Evolutionary conservation across 257 asterid genomes (phyloP), one percentile per base, ranked within the genome.

Genomic region (Jaltomata sinuosa): DNA sequence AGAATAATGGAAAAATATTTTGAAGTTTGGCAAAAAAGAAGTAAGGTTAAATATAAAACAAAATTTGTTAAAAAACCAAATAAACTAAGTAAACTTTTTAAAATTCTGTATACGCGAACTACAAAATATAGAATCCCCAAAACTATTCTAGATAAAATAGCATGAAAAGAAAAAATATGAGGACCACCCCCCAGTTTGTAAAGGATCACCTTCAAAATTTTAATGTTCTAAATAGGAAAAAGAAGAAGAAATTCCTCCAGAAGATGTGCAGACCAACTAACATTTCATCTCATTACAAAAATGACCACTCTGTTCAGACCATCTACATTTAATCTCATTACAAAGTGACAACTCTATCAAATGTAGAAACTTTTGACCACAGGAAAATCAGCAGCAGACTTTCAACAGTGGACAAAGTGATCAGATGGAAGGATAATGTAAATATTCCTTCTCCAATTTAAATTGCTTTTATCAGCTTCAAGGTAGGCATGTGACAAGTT

Each of bases 371-470:
- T 86, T 86, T 59, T 55, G 72, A 90, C 89, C 85, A 90, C 85
- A 89, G 86, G 84, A 85, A 81, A 89, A 88, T 89, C 91, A 90
- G 88, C 82, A 86, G 88, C 91, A 93, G 93, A 90, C 93, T 91
- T 93, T 89, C 81, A 82, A 83, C 64, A 89, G 80, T 84, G 95
- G 91, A 85, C 80, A 88, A 89, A 90, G 84, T 87, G 86, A 87
- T 88, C 90, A 84, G 92, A 84, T 85, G 90, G 85, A 85, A 85
- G 83, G 64, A 90, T 84, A 87, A 87, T 74, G 87, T 81, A 84
- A 90, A 87, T 84, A 79, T 87, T 89, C 87, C 92, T 84, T 84
- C 90, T 86, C 90, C 89, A 89, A 85, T 84, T 89, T 89, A 87
- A 84, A 88, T 87, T 36, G 88, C 87, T 86, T 90, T 89, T n/a